Conservation (phyloP, 1,139 yeast genomes). For the Yamadazyma jaroonii region DNA sequence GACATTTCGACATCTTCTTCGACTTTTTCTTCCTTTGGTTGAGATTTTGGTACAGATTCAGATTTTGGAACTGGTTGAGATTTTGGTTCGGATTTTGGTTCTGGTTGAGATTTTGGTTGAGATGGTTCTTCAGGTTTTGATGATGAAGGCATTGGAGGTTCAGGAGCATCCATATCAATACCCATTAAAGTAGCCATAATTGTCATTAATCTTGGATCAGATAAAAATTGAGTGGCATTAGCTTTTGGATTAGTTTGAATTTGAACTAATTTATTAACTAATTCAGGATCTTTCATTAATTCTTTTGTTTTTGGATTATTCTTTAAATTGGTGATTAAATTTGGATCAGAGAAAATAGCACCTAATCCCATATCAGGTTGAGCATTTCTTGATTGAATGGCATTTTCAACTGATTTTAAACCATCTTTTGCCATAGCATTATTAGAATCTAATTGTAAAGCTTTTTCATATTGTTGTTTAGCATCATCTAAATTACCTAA, state of each 20-base stretch:
- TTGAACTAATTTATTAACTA: slow-evolving; percentile 68
- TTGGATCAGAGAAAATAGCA: slow-evolving; percentile 77
- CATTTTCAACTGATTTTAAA: slow-evolving; percentile 61
- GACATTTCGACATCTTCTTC: slow-evolving; percentile 37
- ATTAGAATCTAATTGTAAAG: slow-evolving; percentile 74
- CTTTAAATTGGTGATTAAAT: slow-evolving; percentile 69
- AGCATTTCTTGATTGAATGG: slow-evolving; percentile 41
- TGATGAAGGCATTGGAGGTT: slow-evolving; percentile 13
- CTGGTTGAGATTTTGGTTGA: slow-evolving; percentile 19
- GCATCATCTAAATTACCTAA: slow-evolving; percentile 74
- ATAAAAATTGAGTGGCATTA: slow-evolving; percentile 57
- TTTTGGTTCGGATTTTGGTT: slow-evolving; percentile 15
- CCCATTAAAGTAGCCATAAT: slow-evolving; percentile 88
- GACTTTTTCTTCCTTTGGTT: slow-evolving; percentile 12
- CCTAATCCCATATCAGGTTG: slow-evolving; percentile 76
- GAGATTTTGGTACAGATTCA: slow-evolving; percentile 18
- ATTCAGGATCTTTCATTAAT: slow-evolving; percentile 80
- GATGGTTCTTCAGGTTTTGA: slow-evolving; percentile 12
- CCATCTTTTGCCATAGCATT: slow-evolving; percentile 92
- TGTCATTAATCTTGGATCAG: slow-evolving; percentile 87
- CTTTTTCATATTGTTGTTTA: slow-evolving; percentile 68
- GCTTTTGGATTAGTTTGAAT: slow-evolving; percentile 76
- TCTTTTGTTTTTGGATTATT: slow-evolving; percentile 86
- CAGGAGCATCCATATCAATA: slow-evolving; percentile 61
- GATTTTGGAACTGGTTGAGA: slow-evolving; percentile 26